Base-by-base conservation (phyloP, 192 early-diverging fungal genomes). In the Coemansia sp. region DNA sequence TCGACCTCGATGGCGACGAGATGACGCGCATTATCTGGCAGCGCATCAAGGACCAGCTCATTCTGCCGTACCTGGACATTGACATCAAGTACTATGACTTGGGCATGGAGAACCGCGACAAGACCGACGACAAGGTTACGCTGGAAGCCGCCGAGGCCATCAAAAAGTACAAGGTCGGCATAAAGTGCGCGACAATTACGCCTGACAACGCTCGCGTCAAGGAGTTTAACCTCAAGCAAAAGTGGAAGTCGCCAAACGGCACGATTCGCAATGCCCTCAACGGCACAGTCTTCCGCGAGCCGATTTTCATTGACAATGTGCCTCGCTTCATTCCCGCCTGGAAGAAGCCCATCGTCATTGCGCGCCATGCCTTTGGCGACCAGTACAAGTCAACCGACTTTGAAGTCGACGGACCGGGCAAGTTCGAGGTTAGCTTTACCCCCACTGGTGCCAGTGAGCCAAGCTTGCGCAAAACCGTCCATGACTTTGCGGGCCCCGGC, bases 141-240 rank as follows among this genome's bases (percentile, higher is more conserved):
- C 83, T 94, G 36, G 95, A 97, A 28, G 92, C 96, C 31, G 96
- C 96, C 47, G 92, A 95, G 69, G 96, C 96, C 13, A 97, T 96
- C 82, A 90, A 91, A 75, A 92, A 95, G 87, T 95, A 96, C 88
- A 94, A 95, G 71, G 95, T 95, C 59, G 90, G 94, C 68, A 99
- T 99, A 86, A 99, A 99, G 86, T 99, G 96, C 75, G 96, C 96
- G 8, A 99, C 96, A 38, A 99, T 99, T 77, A 99, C 96, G 21
- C 95, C 96, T 12, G 96, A 99, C 73, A 91, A 92, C 57, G 92
- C 88, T 18, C 91, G 96, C 70, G 94, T 99, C 53, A 83, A 93
- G 70, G 94, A 97, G 83, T 99, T 97, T 85, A 90, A 90, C 31
- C 83, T 99, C 60, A 96, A 99, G 89, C 77, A 94, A 80, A 99